Percentiles rank a stretch among this genome's conserved stretches.
phyloP scores from a whole-genome alignment of 768 basidiomycete genomes.

The Phlebiopsis flavidoalba region DNA sequence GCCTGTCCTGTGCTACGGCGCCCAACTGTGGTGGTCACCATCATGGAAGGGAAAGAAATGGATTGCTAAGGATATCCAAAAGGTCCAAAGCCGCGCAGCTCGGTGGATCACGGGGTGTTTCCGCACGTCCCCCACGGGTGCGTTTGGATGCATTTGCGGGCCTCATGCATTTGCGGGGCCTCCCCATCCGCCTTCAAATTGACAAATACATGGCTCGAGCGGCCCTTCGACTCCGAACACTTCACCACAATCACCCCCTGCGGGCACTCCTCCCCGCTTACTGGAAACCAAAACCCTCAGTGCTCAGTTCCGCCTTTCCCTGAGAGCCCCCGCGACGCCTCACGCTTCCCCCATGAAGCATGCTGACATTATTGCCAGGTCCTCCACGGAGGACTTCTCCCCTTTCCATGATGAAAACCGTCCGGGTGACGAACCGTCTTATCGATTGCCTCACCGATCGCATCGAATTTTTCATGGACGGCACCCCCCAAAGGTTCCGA shows the following conservation, averaged over 20 bases:
- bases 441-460: no score
- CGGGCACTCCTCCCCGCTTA: background rate
- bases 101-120: constrained; percentile 17
- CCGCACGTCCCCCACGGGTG: constrained; percentile 13
- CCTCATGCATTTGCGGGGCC: constrained; percentile 8
- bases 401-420: no score
- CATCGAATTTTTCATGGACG: no score
- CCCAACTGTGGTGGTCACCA: constrained; percentile 15
- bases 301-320: no score
- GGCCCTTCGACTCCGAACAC: background rate
- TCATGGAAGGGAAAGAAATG: constrained; percentile 6
- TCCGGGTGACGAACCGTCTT: no score
- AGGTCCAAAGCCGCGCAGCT: constrained; percentile 11
- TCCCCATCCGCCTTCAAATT: constrained; percentile 10
- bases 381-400: no score
- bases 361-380: no score
- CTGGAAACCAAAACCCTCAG: no score
- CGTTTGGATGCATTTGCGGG: no score
- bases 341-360: no score
- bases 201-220: constrained; percentile 7
- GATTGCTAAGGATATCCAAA: constrained; percentile 3
- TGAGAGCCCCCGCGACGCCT: no score
- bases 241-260: background rate
- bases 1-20: constrained; percentile 11
- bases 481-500: no score